Base-by-base conservation (phyloP, 805 yeast genomes). In the Clavispora fructus region DNA sequence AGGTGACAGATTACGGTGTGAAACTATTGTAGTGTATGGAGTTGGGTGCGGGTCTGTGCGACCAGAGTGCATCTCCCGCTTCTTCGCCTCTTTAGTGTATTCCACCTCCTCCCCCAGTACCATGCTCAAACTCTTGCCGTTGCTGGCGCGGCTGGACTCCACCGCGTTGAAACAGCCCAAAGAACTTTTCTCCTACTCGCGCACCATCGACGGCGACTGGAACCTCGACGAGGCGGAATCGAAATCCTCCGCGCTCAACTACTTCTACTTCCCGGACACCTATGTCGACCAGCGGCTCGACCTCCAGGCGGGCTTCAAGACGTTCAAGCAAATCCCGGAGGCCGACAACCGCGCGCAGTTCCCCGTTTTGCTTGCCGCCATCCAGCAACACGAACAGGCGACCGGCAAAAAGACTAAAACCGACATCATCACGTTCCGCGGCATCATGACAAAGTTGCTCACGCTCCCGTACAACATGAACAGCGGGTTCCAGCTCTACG, bases 161-260 rank as follows among this genome's bases (percentile, higher is more conserved):
- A 81, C 92, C 0, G 79, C 88, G 1, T 71, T 91, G 44, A 83
- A 84, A 57, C 95, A 89, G 62, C 98, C 99, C 2, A 85, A 83
- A 53, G 97, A 94, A 63, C 54, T 92, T 3, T 72, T 78, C n/a
- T 63, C 78, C 4, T 92, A 72, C 60, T 80, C 92, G 1, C 69
- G 89, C 46, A 79, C 77, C 26, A 64, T 65, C n/a, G 77, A 81
- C 6, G 82, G 81, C 4, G 57, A 57, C 19, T 70, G 61, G 57
- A 48, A 49, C 9, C 54, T 55, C 42, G 78, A 74, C 19, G 72
- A 77, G 27, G 58, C 66, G 28, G 60, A 65, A 5, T 64, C 78
- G 9, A 83, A 81, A 53, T 79, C 79, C 44, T 74, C 78, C 4
- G 49, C 55, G 28, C 64, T 88, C 43, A 68, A 75, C n/a, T 89